Base-by-base conservation (phyloP, 2,329 filamentous ascomycete genomes). In the Dryadomyces quercus-mongolicae region DNA sequence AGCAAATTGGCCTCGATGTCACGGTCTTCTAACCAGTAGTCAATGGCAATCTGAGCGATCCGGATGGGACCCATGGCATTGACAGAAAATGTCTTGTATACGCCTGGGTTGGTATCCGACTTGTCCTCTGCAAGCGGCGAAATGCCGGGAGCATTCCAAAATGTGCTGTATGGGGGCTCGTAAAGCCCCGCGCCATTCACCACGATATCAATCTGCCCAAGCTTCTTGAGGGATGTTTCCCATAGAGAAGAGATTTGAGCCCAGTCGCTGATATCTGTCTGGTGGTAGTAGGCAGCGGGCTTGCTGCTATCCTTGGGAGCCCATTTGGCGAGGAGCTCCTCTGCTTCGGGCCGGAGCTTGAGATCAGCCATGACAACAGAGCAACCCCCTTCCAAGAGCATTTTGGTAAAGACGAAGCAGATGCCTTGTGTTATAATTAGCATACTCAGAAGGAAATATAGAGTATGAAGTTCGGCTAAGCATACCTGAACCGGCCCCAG, bases 401-500 rank as follows among this genome's bases (percentile, higher is more conserved):
- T 65, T 18, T 67, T 60, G 4, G 72, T 70, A 44, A 76, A 74
- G 2, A 62, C 63, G 9, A 75, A 62, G 55, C 71, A 71, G 56
- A 75, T 75, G 7, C 70, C 69, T 70, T 34, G 15, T 18, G 18
- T 3, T 13, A 42, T 12, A 20, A 25, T 16, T 4, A 42, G 7
- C 20, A 25, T 36, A 12, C 5, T 45, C 8, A 2, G 9, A 2
- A 16, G 34, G n/a, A 44, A 55, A 16, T 7, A 7, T 22, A 10
- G 13, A 31, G n/a, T 21, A n/a, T 38, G 25, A 31, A 5, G 6
- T 18, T 12, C 47, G 15, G 15, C 50, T 9, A 43, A 25, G 64
- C 57, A 15, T 63, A 72, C 75, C 76, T 45, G 75, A 78, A 25
- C 76, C 76, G 42, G 74, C 76, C 34, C 76, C 76, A 13, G 76